Base-by-base conservation (phyloP, 2,329 filamentous ascomycete genomes). In the Xylariaceae sp. region DNA sequence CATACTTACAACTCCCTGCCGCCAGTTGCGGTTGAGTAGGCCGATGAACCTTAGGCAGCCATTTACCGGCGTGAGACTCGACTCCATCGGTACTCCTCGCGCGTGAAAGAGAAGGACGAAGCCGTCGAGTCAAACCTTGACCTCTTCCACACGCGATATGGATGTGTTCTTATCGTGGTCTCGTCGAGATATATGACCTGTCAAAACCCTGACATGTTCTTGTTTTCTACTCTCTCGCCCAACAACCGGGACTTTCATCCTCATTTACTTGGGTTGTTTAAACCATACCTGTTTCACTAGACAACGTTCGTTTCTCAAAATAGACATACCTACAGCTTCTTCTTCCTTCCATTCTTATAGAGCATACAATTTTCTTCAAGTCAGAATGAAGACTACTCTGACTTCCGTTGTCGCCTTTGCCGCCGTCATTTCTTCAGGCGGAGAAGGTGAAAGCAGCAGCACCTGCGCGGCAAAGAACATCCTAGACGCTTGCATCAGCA, bases 401-500 rank as follows among this genome's bases (percentile, higher is more conserved):
- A 40, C 56, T 47, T 51, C 65, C 32, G 60, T 57, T 58, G 60
- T 42, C 46, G 45, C 36, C 51, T 47, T 27, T 27, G 59, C 55
- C 59, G 59, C 43, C 46, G 9, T 38, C 17, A 35, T 54, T 53
- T 19, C 45, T 51, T 51, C 59, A 52, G 12, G 48, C 45, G n/a
- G 38, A 32, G 12, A 38, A 39, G 3, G 10, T 14, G 36, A 52
- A 6, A 44, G 43, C 6, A 48, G 48, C 1, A 53, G 51, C 6
- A 44, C 52, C 5, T 72, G 71, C 33, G 64, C 62, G 6, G 71
- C 66, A 2, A 61, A 68, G 48, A 58, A 61, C 38, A 68, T 72
- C 31, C 62, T 72, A 38, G 67, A 72, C 2, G 48, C 65, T 9
- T 72, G 71, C 46, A 55, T 72, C 15, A 49, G 55, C 3, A 68